Evolutionary conservation across 805 yeast genomes (phyloP), one percentile per base, ranked within the genome.

Genomic region (Kazachstania taianensis): DNA sequence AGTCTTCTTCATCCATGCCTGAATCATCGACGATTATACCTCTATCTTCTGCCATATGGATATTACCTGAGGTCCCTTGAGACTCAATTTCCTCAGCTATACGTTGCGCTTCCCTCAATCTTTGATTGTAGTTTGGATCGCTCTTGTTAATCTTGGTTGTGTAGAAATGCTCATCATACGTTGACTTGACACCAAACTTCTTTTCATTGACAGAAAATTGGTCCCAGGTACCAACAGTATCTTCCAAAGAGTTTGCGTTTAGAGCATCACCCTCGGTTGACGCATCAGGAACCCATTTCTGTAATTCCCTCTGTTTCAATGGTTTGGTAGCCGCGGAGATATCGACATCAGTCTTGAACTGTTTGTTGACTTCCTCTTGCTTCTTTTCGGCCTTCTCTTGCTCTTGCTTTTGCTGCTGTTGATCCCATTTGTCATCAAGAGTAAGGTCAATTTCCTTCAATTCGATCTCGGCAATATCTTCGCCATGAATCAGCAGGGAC

Each of bases 1-100:
- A 82, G 58, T 87, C 96, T 59, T 92, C 98, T 62, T 92, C 98
- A 59, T 92, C 97, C 46, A 83, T 46, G 13, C 94, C 94, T 41
- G 81, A 73, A 52, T 83, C 95, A 54, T 83, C 94, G 26, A 81
- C 71, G 13, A 57, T 50, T 12, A 75, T 42, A 18, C 94, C 94
- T 57, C 98, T 75, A 59, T 89, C 98, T 56, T 89, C 98, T 43
- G 94, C 89, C 18, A 87, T 44, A 55, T 92, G 97, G 20, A 73
- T 62, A 52, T 83, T 86, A 19, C 79, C 80, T 17, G 78, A 69
- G 35, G 66, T 55, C 5, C 70, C 66, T 47, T 74, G 80, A 27
- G 70, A 61, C 57, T 82, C 92, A 48, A 89, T 89, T 53, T 92
- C 97, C 32, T 65, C 68, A 1, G 97, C 96, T 39, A 92, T 58